Evolutionary conservation across 2,329 filamentous ascomycete genomes (phyloP), one percentile per base, ranked within the genome.

Genomic region (Sordariomycetes sp.): DNA sequence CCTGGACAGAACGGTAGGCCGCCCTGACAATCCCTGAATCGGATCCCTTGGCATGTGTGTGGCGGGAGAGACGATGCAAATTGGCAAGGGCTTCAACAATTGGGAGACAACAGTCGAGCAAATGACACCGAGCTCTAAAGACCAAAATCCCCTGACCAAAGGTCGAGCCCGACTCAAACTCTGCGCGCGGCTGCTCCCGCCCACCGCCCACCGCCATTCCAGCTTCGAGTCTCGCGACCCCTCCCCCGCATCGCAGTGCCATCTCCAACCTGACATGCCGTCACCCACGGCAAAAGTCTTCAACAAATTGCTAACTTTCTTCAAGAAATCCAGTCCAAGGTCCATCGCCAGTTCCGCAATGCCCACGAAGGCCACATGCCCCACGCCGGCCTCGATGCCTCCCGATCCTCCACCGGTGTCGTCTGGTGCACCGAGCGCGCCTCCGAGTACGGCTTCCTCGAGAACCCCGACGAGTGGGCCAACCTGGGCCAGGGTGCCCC

Each of bases 401-500:
- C 79, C 40, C 78, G 87, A 57, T 83, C 86, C 29, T 93, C 85
- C 12, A 96, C 90, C 11, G 90, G 90, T 59, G 90, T 95, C 4
- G 84, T 95, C 43, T 95, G 90, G 90, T 87, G 82, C 44, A 86
- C 81, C 4, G 84, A 92, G 63, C 81, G 86, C 47, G 88, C 88
- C 35, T 75, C 79, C 55, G 87, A 95, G 61, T 84, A 90, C 62
- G 90, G 90, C 47, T 95, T 82, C 64, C 65, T 77, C 33, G 88
- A 95, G 4, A 71, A 88, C 45, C 88, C 86, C 9, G 72, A 82
- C 3, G 62, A 70, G 42, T 95, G 90, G 90, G 87, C 90, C 39
- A 96, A 96, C 56, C 68, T 96, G 34, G 90, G 90, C 21, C 90
- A 95, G 64, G 88, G 88, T 46, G 88, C 88, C 12, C 88, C 88